Percentiles rank a stretch among this genome's conserved stretches.
Conservation (phyloP, 305 asterid species). For the Withania somnifera region DNA sequence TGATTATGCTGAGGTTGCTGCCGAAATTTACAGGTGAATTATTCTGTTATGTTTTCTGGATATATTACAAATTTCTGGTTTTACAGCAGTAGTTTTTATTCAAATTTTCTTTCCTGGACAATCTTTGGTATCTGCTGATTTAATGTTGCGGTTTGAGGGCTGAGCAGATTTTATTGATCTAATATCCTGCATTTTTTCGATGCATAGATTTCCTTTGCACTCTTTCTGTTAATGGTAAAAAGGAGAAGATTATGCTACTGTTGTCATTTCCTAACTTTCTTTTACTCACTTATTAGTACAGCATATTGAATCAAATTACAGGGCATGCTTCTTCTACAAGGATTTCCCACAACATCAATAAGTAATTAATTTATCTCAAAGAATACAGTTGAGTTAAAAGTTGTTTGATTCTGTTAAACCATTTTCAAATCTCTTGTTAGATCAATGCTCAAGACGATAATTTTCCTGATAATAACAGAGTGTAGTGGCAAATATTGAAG, state of each 20-base stretch:
- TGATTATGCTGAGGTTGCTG: slow-evolving; percentile 52
- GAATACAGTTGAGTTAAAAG: background rate
- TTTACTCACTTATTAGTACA: background rate
- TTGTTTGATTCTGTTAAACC: background rate
- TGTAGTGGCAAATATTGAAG: background rate
- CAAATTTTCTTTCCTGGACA: background rate
- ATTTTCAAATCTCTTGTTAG: background rate
- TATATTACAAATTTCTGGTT: background rate
- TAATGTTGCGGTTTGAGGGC: background rate
- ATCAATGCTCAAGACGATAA: background rate
- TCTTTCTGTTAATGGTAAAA: background rate
- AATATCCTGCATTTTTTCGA: background rate
- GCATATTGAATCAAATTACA: background rate
- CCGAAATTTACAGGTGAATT: slow-evolving; percentile 57
- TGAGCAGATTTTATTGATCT: background rate
- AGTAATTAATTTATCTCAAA: background rate
- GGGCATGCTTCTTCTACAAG: background rate
- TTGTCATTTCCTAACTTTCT: background rate
- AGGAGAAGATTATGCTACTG: background rate
- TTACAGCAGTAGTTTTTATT: background rate
- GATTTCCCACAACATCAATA: background rate
- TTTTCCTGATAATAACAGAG: background rate
- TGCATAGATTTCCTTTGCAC: too few species aligned
- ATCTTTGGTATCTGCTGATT: background rate
- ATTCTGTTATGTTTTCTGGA: background rate